These are phyloP conservation scores for Zygotorulaspora chibaensis DNA, from an alignment of 805 yeast genomes.

Conservation along the genomic window DNA sequence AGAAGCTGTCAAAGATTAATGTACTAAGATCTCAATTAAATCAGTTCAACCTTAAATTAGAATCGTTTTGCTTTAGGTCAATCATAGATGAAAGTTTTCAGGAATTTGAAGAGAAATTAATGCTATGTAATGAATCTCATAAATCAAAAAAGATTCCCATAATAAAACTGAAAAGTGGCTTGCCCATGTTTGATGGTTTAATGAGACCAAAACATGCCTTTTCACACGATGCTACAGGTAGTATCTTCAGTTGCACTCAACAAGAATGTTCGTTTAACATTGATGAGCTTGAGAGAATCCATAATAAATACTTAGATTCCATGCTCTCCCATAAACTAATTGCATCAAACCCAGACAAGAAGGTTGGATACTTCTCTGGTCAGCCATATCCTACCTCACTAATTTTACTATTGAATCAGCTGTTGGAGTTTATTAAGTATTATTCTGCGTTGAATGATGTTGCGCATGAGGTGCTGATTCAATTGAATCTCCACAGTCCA, in stretches of 20 bases:
- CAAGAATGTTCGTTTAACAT: slow-evolving; percentile 28
- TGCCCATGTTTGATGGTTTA: slow-evolving; percentile 28
- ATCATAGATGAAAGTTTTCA: slow-evolving; percentile 33
- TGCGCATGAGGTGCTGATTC: slow-evolving; percentile 35
- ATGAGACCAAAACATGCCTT: slow-evolving; percentile 32
- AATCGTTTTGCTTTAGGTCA: slow-evolving; percentile 30
- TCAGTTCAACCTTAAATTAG: slow-evolving; percentile 33
- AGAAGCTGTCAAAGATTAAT: slow-evolving; percentile 30
- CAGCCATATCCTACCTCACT: slow-evolving; percentile 42
- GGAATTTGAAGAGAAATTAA: slow-evolving; percentile 33
- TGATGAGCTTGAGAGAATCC: slow-evolving; percentile 45
- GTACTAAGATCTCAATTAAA: slow-evolving; percentile 35
- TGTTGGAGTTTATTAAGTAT: slow-evolving; percentile 39
- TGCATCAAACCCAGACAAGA: slow-evolving; percentile 17
- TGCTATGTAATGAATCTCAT: slow-evolving; percentile 30
- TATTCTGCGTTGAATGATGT: slow-evolving; percentile 38
- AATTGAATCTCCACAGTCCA: slow-evolving; percentile 26
- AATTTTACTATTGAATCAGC: slow-evolving; percentile 35
- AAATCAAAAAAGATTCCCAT: slow-evolving; percentile 34
- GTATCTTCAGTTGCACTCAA: background rate
- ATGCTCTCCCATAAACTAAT: slow-evolving; percentile 26
- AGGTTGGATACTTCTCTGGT: slow-evolving; percentile 38
- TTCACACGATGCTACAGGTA: slow-evolving; percentile 10
- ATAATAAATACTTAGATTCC: slow-evolving; percentile 32
- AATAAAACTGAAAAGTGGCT: slow-evolving; percentile 21